Percentiles rank a stretch among this genome's conserved stretches.
These are phyloP conservation scores for Ustilago lituana DNA, from an alignment of 1,284 basidiomycete genomes.

Conservation along the genomic window DNA sequence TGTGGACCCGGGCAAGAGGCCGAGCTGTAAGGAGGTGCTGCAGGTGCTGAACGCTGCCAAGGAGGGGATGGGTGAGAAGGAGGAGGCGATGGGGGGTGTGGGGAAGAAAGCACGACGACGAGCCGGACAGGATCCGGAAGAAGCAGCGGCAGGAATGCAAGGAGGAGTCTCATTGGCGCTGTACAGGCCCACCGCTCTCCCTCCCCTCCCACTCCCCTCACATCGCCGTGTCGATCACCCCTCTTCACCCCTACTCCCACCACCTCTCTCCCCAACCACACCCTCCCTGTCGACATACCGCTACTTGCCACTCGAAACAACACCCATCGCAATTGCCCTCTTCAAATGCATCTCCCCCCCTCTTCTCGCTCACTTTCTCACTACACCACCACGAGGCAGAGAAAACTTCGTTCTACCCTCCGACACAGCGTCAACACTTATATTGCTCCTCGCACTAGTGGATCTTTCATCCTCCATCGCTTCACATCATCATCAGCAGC, in stretches of 20 bases:
- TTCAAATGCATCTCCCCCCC: conserved; percentile 15
- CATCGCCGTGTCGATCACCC: no score
- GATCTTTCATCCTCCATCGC: conserved; percentile 1
- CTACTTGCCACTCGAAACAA: not conserved
- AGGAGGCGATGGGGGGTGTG: not conserved
- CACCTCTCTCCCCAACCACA: no score
- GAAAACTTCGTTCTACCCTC: not conserved
- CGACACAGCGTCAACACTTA: not conserved
- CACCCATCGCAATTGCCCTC: conserved; percentile 2
- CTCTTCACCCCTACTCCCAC: no score
- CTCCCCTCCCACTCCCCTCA: not conserved
- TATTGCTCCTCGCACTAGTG: conserved; percentile 19
- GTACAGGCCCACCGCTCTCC: conserved; percentile 18
- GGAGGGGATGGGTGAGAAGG: not conserved
- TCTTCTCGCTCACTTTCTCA: not conserved
- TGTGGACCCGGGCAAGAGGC: conserved; percentile 73
- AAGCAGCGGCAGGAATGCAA: no score
- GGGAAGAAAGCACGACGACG: not conserved
- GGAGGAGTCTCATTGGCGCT: conserved; percentile 20
- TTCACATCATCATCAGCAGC: not conserved
- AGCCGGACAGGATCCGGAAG: no score
- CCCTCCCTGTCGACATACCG: no score
- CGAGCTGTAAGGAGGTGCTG: conserved; percentile 78
- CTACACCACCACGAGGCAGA: no score
- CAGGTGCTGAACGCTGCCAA: conserved; percentile 6